Percentiles rank a stretch among this genome's conserved stretches.
These are phyloP conservation scores for Coniosporium tulheliwenetii DNA, from an alignment of 2,329 filamentous ascomycete genomes.

Conservation along the genomic window DNA sequence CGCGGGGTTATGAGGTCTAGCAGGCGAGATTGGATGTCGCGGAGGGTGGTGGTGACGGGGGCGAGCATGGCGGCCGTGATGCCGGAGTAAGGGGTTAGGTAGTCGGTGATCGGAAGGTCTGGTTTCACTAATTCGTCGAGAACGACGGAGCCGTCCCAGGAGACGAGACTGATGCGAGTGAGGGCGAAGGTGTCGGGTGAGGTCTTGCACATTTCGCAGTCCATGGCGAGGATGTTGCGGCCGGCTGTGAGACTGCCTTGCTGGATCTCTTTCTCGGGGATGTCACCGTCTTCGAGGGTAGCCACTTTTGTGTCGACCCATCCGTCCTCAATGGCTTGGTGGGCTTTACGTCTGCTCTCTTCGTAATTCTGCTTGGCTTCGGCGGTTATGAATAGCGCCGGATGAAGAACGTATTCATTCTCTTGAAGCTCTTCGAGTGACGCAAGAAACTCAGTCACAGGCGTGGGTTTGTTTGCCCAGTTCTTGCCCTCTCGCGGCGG, in stretches of 20 bases:
- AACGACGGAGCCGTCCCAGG: slow-evolving; percentile 70
- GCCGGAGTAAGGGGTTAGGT: slow-evolving; percentile 72
- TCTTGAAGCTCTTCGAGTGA: slow-evolving; percentile 59
- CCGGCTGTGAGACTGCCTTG: slow-evolving; percentile 73
- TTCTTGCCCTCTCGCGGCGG: slow-evolving; percentile 46
- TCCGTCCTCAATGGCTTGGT: slow-evolving; percentile 40
- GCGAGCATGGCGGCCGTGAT: slow-evolving; percentile 78
- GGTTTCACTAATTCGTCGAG: slow-evolving; percentile 91
- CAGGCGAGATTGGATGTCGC: slow-evolving; percentile 68
- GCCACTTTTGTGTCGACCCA: slow-evolving; percentile 72
- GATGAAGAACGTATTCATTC: slow-evolving; percentile 75
- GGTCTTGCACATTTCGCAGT: slow-evolving; percentile 97
- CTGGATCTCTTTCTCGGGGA: slow-evolving; percentile 57
- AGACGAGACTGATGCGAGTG: slow-evolving; percentile 72
- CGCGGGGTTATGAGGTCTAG: slow-evolving; percentile 55
- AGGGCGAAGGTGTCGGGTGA: slow-evolving; percentile 66
- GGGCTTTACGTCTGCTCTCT: slow-evolving; percentile 33
- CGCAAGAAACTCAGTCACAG: slow-evolving; percentile 66
- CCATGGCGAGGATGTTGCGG: slow-evolving; percentile 62
- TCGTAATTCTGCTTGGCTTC: slow-evolving; percentile 39
- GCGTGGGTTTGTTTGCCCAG: slow-evolving; percentile 61
- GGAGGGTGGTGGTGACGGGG: slow-evolving; percentile 66
- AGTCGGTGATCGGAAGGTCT: slow-evolving; percentile 73
- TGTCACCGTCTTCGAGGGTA: slow-evolving; percentile 47
- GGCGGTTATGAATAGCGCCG: slow-evolving; percentile 48